Conservation (phyloP, 441 rosid genomes). For the Gossypium gossypioides region DNA sequence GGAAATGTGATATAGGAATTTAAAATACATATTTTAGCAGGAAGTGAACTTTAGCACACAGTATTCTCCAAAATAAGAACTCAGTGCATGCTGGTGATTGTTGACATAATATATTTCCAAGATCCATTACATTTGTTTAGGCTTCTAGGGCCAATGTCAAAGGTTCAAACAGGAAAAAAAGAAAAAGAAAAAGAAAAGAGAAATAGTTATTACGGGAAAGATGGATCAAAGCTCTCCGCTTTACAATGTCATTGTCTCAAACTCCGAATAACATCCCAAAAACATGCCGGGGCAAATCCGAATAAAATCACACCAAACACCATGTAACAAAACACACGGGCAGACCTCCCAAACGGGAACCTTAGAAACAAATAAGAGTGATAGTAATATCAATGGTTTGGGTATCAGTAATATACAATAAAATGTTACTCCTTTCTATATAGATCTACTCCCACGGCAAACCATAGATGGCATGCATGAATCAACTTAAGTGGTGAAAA, state of each 20-base stretch:
- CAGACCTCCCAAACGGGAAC: conserved; percentile 2
- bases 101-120: neutral
- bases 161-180: neutral
- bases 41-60: neutral
- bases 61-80: neutral
- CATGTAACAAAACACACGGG: conserved; percentile 17
- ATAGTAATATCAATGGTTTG: neutral
- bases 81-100: neutral
- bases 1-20: neutral
- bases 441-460: conserved; percentile 4
- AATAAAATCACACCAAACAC: conserved; percentile 29
- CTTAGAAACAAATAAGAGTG: neutral
- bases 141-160: neutral
- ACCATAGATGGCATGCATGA: neutral
- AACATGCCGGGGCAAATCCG: conserved; percentile 26
- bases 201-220: conserved; percentile 15
- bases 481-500: conserved; percentile 6
- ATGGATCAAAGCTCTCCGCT: conserved; percentile 4
- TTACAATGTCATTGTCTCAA: conserved; percentile 10
- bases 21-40: neutral
- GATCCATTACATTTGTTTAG: neutral
- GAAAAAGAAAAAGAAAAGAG: neutral
- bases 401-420: conserved; percentile 30
- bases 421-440: conserved; percentile 16
- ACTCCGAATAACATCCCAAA: conserved; percentile 19